A percentile compares a stretch with the other conserved stretches of the same genome.
phyloP scores from a whole-genome alignment of 345 rosid genomes.

The Moricandia arvensis region DNA sequence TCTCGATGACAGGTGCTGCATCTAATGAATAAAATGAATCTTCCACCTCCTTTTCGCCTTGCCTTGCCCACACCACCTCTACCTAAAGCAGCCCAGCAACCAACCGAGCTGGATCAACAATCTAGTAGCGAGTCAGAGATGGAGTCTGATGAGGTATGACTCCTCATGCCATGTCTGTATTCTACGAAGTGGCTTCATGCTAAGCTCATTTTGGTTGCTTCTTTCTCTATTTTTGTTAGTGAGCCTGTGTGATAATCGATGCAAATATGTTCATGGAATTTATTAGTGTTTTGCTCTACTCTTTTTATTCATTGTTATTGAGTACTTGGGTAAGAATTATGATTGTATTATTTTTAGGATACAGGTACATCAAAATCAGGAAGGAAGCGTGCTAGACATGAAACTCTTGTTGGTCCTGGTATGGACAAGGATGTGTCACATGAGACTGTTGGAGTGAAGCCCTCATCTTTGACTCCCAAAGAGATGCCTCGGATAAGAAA shows the following conservation, averaged over 20 bases:
- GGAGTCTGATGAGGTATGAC: constrained; percentile 82
- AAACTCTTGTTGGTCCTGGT: constrained; percentile 79
- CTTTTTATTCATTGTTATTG: not conserved
- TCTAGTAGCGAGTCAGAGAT: constrained; percentile 89
- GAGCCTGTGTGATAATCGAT: not conserved
- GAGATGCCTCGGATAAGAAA: constrained; percentile 83
- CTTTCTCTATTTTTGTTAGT: not conserved
- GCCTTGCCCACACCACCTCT: constrained; percentile 92
- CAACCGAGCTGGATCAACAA: constrained; percentile 46
- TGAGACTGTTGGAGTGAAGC: constrained; percentile 87
- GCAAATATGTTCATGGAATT: not conserved
- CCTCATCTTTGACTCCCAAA: constrained; percentile 73
- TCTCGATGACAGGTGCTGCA: constrained; percentile 65
- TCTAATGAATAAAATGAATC: constrained; percentile 98
- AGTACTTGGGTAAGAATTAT: constrained; percentile 12
- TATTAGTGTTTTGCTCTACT: not conserved
- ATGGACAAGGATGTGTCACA: constrained; percentile 64
- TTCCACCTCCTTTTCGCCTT: constrained; percentile 95
- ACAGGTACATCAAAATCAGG: constrained; percentile 40
- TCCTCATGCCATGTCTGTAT: constrained; percentile 25
- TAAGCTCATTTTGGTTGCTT: not conserved
- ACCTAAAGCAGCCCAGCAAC: constrained; percentile 55
- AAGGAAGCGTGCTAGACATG: constrained; percentile 63
- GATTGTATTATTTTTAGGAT: constrained; percentile 44
- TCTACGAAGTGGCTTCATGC: constrained; percentile 12